Evolutionary conservation across 2,329 filamentous ascomycete genomes (phyloP), one percentile per base, ranked within the genome.

Genomic region (Remersonia thermophila): DNA sequence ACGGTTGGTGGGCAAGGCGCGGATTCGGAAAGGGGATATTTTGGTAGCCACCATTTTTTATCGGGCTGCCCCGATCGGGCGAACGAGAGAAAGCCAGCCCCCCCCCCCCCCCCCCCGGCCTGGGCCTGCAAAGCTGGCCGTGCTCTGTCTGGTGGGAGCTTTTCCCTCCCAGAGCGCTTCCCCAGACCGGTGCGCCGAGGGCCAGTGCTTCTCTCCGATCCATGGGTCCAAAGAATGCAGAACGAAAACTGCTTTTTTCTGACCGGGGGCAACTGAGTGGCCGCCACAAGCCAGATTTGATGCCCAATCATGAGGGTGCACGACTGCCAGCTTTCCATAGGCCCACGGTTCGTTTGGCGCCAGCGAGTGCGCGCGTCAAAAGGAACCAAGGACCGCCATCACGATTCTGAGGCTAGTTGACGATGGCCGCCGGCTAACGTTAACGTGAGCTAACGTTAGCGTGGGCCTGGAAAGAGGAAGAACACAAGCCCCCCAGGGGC

Each of bases 151-250:
- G 20, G 20, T 23, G 20, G 35, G 36, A 23, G 20, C 20, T 23
- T 43, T 29, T 37, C 27, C 32, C 38, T 41, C 41, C 33, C 35
- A 32, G 32, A 35, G 42, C 44, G 42, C 46, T 40, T 45, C 35
- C 39, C 30, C 44, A 45, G 37, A 23, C 27, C 38, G 40, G 30
- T 27, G 18, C 38, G 17, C n/a, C 42, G 38, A 28, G 44, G 45
- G 37, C 47, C 45, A 47, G 38, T 49, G 45, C 47, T 46, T 47
- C 33, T 8, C 14, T 28, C 7, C 20, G 20, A 23, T 9, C 32
- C 25, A 36, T 23, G 14, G 31, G 33, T 20, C 25, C 12, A 14
- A 17, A 27, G n/a, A 32, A 29, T 29, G 29, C 30, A 29, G 30
- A 23, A 33, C 30, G 34, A 36, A 34, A 38, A 38, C 25, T 26